Conservation (phyloP, 495 filamentous ascomycete genomes). For the Penicillium odoratum region DNA sequence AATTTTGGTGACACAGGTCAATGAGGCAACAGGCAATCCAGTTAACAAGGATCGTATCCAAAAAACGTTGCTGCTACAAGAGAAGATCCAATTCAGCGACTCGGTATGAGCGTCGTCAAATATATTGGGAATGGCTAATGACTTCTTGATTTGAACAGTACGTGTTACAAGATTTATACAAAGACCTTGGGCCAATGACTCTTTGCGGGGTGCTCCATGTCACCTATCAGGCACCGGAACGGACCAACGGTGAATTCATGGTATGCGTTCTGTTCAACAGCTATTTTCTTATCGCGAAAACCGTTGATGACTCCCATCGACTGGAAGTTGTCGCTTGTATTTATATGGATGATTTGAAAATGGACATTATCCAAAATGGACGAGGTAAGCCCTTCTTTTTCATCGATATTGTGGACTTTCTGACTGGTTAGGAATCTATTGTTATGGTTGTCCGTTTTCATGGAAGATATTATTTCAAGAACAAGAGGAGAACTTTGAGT, state of each 20-base stretch:
- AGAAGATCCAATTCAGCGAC: constrained; percentile 64
- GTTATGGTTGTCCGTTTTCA: constrained; percentile 78
- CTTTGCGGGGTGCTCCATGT: constrained; percentile 87
- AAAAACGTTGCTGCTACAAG: constrained; percentile 55
- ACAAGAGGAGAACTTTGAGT: constrained; percentile 73
- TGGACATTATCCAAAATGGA: constrained; percentile 79
- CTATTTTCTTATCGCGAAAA: constrained; percentile 75
- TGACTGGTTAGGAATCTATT: constrained; percentile 68
- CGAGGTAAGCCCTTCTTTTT: constrained; percentile 57
- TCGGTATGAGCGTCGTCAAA: constrained; percentile 49
- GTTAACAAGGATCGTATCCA: constrained; percentile 44
- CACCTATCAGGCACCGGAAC: constrained; percentile 70
- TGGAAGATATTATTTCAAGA: constrained; percentile 93
- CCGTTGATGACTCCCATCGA: constrained; percentile 55
- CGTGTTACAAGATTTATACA: constrained; percentile 54
- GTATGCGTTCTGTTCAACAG: constrained; percentile 82
- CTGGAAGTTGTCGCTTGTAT: constrained; percentile 78
- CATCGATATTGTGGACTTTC: background rate
- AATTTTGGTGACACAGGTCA: constrained; percentile 70
- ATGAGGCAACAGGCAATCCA: constrained; percentile 62
- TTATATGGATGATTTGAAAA: constrained; percentile 63
- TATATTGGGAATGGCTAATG: constrained; percentile 7
- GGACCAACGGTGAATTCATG: constrained; percentile 76
- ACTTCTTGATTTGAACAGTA: constrained; percentile 24
- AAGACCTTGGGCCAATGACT: constrained; percentile 75